phyloP scores from a whole-genome alignment of 2,329 filamentous ascomycete species.

The Bipolaris bicolor region DNA sequence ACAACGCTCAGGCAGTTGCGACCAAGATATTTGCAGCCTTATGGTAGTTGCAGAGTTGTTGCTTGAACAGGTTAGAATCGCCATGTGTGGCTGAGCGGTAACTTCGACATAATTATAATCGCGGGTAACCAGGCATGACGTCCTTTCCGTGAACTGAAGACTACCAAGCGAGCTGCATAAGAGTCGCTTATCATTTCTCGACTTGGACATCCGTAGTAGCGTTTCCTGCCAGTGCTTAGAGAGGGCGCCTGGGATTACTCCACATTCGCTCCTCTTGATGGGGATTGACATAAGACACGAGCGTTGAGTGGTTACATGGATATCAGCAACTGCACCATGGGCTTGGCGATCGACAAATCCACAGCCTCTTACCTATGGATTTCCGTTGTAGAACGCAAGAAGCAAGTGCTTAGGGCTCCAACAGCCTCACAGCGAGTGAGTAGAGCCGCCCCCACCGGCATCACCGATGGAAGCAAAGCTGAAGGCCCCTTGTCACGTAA shows the following conservation, averaged over 20 bases:
- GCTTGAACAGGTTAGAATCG: background rate
- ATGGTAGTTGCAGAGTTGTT: background rate
- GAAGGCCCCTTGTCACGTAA: conserved; percentile 7
- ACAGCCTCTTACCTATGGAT: background rate
- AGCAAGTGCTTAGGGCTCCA: background rate
- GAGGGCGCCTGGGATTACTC: background rate
- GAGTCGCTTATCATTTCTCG: no score
- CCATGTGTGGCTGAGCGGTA: background rate
- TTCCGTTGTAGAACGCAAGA: background rate
- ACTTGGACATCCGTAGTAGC: background rate
- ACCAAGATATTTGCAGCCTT: background rate
- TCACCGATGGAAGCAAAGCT: background rate
- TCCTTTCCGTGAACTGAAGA: no score
- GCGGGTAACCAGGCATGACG: background rate
- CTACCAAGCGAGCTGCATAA: no score
- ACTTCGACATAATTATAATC: background rate
- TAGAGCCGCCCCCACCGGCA: background rate
- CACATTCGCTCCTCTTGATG: background rate
- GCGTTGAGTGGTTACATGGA: background rate
- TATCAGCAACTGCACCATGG: background rate
- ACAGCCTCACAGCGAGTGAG: background rate
- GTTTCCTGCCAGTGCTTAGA: background rate
- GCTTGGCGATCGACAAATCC: background rate
- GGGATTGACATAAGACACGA: background rate
- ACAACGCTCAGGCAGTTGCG: background rate